Evolutionary conservation across 495 filamentous ascomycete genomes (phyloP).

Genomic region (Penicillium herquei): DNA sequence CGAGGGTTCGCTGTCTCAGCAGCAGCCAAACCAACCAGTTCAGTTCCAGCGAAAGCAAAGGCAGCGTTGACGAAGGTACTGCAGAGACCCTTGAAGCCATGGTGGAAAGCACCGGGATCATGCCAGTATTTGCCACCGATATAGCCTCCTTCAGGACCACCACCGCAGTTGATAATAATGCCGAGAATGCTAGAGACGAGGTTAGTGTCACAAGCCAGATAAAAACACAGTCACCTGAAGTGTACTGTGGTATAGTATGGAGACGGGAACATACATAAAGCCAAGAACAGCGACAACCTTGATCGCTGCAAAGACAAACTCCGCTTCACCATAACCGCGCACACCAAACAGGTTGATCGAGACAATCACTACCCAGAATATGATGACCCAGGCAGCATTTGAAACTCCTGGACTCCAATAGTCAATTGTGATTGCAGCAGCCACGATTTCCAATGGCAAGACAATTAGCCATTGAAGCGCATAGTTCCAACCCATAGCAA

Average conservation of each 20-base stretch:
- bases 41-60: conserved; percentile 90
- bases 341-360: conserved; percentile 85
- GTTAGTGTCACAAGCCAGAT: conserved; percentile 13
- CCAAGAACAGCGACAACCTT: conserved; percentile 86
- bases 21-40: conserved; percentile 88
- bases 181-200: conserved; percentile 61
- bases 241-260: no score
- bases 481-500: conserved; percentile 99
- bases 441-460: conserved; percentile 85
- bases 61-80: conserved; percentile 90
- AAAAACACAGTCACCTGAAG: background rate
- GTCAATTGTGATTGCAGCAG: conserved; percentile 82
- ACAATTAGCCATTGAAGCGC: conserved; percentile 90
- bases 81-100: conserved; percentile 94
- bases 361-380: conserved; percentile 75
- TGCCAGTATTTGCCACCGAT: conserved; percentile 83
- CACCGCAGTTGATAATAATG: conserved; percentile 76
- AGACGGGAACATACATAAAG: conserved; percentile 65
- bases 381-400: conserved; percentile 78
- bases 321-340: conserved; percentile 85
- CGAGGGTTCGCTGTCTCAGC: conserved; percentile 86
- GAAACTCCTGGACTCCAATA: conserved; percentile 73
- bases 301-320: conserved; percentile 82
- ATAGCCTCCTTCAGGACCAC: conserved; percentile 71
- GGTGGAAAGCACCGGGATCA: conserved; percentile 83